Evolutionary conservation across 78 protist species (phyloP), one percentile per base, ranked within the genome.

Genomic region (Anaeramoeba flamelloides): DNA sequence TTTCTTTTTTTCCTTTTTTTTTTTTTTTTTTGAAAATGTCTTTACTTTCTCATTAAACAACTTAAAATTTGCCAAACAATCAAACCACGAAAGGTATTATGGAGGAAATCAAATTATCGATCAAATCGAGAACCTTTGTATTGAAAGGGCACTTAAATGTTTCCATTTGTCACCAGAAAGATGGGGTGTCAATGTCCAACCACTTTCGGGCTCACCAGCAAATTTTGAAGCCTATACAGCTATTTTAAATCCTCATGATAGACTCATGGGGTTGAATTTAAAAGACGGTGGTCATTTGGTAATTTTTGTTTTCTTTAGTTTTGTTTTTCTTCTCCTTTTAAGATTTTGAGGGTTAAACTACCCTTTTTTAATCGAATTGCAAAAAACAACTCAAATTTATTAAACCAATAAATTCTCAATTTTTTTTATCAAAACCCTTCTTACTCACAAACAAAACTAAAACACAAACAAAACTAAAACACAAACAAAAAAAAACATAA

Each of bases 171-270:
- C 89, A 76, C 88, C 94, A 1, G 87, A 8, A 3, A 85, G 93
- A 79, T 98, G 99, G 99, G 98, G 96, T 41, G 98, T 95, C 78
- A 98, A 98, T 77, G 99, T 98, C 2, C 99, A 98, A 83, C 96
- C 97, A 33, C 89, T 88, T 83, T 79, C 88, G 2, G n/a, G 91
- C 22, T 82, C 92, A 17, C 90, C 98, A 1, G 98, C 99, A 76
- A 96, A 96, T 90, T 88, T 96, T 36, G 92, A 91, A 3, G 98
- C 85, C 0, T 93, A 87, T 88, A 87, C 95, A 0, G 98, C 91
- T 36, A 53, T 95, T 12, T 82, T 96, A n/a, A 33, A 88, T 79
- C 99, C 99, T 36, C 97, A 94, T 85, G 98, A 95, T 38, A 94
- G 99, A 64, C 83, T 96, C 79, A 98, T 98, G 99, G 97, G 98